A percentile compares a stretch with the other conserved stretches of the same genome.
Evolutionary conservation across 768 basidiomycete species (phyloP).

Genomic region (Lactarius akahatsu): DNA sequence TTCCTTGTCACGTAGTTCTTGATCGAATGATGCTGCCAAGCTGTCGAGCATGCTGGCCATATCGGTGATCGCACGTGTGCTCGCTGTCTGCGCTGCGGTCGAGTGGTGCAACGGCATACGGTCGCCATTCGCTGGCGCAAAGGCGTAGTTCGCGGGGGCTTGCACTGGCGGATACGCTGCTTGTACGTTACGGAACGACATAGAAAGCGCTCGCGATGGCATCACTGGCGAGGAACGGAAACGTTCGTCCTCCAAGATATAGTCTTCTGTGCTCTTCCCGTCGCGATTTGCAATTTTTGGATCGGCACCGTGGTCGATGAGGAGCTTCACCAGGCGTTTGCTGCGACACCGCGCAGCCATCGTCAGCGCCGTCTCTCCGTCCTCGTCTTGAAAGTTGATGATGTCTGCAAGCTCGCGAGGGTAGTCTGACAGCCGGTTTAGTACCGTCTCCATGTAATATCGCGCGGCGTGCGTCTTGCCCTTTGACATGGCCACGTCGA

Average conservation of each 20-base stretch:
- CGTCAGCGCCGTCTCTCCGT: slow-evolving; percentile 96
- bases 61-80: slow-evolving; percentile 81
- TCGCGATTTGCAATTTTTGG: slow-evolving; percentile 94
- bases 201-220: slow-evolving; percentile 58
- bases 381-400: slow-evolving; percentile 98
- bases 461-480: slow-evolving; percentile 96
- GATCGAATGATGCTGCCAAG: slow-evolving; percentile 86
- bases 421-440: slow-evolving; percentile 84
- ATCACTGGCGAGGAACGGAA: slow-evolving; percentile 90
- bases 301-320: slow-evolving; percentile 95
- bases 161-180: slow-evolving; percentile 52
- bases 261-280: slow-evolving; percentile 96
- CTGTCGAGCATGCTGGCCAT: slow-evolving; percentile 84
- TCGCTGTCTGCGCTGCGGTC: slow-evolving; percentile 78
- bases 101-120: slow-evolving; percentile 82
- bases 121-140: slow-evolving; percentile 54
- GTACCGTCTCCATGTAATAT: slow-evolving; percentile 98
- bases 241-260: slow-evolving; percentile 97
- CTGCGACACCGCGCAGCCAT: slow-evolving; percentile 94
- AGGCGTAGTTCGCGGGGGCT: slow-evolving; percentile 43
- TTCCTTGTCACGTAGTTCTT: slow-evolving; percentile 89
- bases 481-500: slow-evolving; percentile 96
- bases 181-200: slow-evolving; percentile 75
- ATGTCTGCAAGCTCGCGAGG: slow-evolving; percentile 96
- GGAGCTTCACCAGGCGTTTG: slow-evolving; percentile 90